Evolutionary conservation across 1,139 yeast genomes (phyloP), one percentile per base, ranked within the genome.

Genomic region (Oligophagozyma castellii): DNA sequence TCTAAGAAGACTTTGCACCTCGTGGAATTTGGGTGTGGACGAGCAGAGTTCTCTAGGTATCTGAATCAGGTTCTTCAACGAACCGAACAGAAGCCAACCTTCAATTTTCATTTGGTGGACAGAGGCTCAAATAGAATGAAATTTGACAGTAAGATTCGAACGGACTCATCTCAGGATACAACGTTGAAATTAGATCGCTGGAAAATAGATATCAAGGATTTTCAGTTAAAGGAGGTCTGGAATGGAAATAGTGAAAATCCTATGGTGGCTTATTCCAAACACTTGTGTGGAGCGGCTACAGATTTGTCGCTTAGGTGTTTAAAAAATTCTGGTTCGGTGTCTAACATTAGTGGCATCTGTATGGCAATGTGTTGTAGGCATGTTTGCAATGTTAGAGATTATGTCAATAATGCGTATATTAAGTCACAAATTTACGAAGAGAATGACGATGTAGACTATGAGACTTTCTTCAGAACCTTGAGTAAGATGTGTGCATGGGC

Each of bases 361-460:
- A 80, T 84, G 25, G 95, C 95, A n/a, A 74, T 84, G 80, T 84
- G 95, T 46, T 84, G 95, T 52, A 64, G 95, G 35, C 95, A 84
- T 47, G 73, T 75, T n/a, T 84, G 95, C 46, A 51, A 60, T 15
- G 64, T 65, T 30, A 55, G 59, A 6, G 67, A 67, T 46, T 75
- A 43, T 60, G 69, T 31, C 56, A 69, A 49, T 63, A 79, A 35
- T 26, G 41, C 42, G 4, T 71, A 47, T 34, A 59, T 74, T 23
- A 42, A 48, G 6, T 58, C 18, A 35, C 62, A 53, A 38, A 36
- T 61, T 12, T 24, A 29, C 19, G 38, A 43, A 20, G 38, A 48
- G 21, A 28, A 28, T n/a, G 40, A 48, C 0, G 41, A 34, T 14
- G 29, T 44, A 16, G 28, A 40, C 32, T 44, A 41, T 32, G 18